Percentiles rank a stretch among this genome's conserved stretches.
Evolutionary conservation across 148 eudicot species (phyloP).

Genomic region (Talinum fruticosum): DNA sequence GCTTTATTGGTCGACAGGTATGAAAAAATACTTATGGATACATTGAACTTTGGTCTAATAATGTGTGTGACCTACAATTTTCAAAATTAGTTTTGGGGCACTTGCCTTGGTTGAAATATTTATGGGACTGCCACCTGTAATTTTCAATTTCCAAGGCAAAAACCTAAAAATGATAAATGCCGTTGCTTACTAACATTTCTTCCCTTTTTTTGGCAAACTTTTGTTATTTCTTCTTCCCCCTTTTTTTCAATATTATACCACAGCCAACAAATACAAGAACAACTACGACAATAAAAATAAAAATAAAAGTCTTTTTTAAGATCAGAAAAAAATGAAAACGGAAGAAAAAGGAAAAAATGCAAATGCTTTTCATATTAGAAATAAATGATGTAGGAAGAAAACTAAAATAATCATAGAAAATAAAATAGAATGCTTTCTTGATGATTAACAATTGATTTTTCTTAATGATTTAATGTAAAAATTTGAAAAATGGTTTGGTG

Average conservation of each 20-base stretch:
- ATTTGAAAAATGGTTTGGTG: too few relatives aligned
- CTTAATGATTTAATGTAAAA: too few relatives aligned
- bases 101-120: not conserved
- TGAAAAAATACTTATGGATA: not conserved
- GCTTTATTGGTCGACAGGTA: conserved; percentile 87
- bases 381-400: not conserved
- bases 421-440: not conserved
- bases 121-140: not conserved
- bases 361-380: not conserved
- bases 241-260: too few relatives aligned
- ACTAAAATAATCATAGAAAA: not conserved
- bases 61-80: not conserved
- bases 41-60: not conserved
- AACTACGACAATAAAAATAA: too few relatives aligned
- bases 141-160: not conserved
- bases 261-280: too few relatives aligned
- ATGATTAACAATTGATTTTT: too few relatives aligned
- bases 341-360: not conserved
- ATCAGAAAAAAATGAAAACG: not conserved
- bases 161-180: not conserved
- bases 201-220: too few relatives aligned
- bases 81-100: not conserved
- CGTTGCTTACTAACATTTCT: too few relatives aligned
- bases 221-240: too few relatives aligned
- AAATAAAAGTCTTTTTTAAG: too few relatives aligned